Evolutionary conservation across 2,329 filamentous ascomycete genomes (phyloP).

Genomic region (Dendryphion nanum): DNA sequence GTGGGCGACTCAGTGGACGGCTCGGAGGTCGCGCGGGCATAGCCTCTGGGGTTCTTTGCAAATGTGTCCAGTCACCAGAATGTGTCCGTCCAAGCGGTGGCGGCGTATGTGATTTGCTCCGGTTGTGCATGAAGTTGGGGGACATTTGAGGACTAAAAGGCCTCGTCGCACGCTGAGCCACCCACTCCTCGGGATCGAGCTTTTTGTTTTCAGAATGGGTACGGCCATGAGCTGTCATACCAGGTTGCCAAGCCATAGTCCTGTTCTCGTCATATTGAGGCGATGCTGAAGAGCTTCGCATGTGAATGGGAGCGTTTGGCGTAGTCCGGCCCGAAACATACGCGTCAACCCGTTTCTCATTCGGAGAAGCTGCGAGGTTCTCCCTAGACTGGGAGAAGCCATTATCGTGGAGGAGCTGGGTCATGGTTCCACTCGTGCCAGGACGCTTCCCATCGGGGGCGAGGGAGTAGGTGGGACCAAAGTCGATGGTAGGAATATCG

Average conservation of each 20-base stretch:
- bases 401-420: conserved; percentile 31
- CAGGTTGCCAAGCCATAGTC: conserved; percentile 78
- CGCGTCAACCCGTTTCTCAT: conserved; percentile 28
- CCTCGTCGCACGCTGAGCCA: conserved; percentile 68
- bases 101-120: conserved; percentile 53
- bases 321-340: conserved; percentile 32
- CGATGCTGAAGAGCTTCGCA: conserved; percentile 35
- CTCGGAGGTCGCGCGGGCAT: conserved; percentile 25
- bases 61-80: conserved; percentile 47
- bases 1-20: conserved; percentile 41
- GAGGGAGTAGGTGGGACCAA: conserved; percentile 79
- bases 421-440: conserved; percentile 55
- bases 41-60: conserved; percentile 28
- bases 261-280: conserved; percentile 55
- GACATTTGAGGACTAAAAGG: conserved; percentile 41
- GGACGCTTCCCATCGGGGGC: conserved; percentile 55
- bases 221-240: conserved; percentile 52
- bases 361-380: conserved; percentile 25
- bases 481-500: conserved; percentile 74
- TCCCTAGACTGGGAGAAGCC: conserved; percentile 31
- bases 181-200: conserved; percentile 77
- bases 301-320: conserved; percentile 43
- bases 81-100: conserved; percentile 44
- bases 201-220: conserved; percentile 49
- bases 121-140: conserved; percentile 55